Evolutionary conservation across 805 yeast species (phyloP).

Genomic region (Lipomyces lipofer): DNA sequence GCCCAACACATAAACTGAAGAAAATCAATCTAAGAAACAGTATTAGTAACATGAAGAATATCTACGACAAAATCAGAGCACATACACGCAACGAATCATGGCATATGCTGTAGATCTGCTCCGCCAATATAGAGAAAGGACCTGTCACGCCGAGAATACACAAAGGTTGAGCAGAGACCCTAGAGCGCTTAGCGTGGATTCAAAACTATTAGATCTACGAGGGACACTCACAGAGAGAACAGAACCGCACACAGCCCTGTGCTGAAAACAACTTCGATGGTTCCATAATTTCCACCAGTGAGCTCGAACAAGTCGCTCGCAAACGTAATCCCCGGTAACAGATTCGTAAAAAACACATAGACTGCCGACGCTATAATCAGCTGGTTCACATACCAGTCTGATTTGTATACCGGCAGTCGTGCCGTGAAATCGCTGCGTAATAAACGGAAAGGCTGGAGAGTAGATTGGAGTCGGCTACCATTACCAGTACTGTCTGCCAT

Average conservation of each 20-base stretch:
- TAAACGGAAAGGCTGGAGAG: not conserved
- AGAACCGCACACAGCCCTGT: not conserved
- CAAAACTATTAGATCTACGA: too few relatives aligned
- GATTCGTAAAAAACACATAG: not conserved
- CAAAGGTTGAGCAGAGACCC: constrained; percentile 1
- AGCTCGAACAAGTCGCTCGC: not conserved
- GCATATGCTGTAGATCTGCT: not conserved
- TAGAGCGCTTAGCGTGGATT: too few relatives aligned
- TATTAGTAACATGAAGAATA: not conserved
- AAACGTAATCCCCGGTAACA: not conserved
- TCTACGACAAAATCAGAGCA: not conserved
- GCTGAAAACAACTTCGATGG: not conserved
- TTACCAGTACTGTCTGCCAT: too few relatives aligned
- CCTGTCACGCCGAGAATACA: not conserved
- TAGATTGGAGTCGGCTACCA: too few relatives aligned
- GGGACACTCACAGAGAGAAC: not conserved
- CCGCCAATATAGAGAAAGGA: not conserved
- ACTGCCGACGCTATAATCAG: not conserved
- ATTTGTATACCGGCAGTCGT: not conserved
- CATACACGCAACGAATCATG: not conserved
- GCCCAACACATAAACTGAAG: not conserved
- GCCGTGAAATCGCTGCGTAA: not conserved
- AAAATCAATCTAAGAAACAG: not conserved
- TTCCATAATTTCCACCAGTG: not conserved
- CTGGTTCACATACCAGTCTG: not conserved